Evolutionary conservation across 2,329 filamentous ascomycete species (phyloP).

Genomic region (Aspergillus carbonarius): DNA sequence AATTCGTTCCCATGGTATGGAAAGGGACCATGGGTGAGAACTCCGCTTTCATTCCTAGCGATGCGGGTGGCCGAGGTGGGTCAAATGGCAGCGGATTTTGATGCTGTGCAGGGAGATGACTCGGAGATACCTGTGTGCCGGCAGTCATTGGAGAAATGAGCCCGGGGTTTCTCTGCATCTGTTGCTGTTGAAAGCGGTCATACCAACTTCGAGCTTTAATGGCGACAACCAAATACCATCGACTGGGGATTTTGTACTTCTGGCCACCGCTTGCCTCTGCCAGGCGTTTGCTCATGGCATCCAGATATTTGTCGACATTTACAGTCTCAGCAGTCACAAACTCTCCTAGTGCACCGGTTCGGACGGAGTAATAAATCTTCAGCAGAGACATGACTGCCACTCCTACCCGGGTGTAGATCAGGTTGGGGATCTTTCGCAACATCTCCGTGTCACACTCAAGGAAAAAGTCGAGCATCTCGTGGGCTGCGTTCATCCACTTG

Average conservation of each 20-base stretch:
- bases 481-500: slow-evolving; percentile 40
- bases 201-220: slow-evolving; percentile 36
- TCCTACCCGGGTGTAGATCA: slow-evolving; percentile 34
- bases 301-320: slow-evolving; percentile 33
- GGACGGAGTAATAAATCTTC: slow-evolving; percentile 37
- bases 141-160: slow-evolving; percentile 8
- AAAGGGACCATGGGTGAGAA: slow-evolving; percentile 16
- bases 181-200: slow-evolving; percentile 28
- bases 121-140: slow-evolving; percentile 1
- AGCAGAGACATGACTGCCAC: slow-evolving; percentile 34
- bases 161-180: slow-evolving; percentile 14
- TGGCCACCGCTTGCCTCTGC: slow-evolving; percentile 33
- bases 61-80: slow-evolving; percentile 8
- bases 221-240: slow-evolving; percentile 35
- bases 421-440: slow-evolving; percentile 35
- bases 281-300: slow-evolving; percentile 30
- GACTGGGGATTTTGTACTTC: slow-evolving; percentile 35
- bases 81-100: slow-evolving; percentile 10
- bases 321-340: slow-evolving; percentile 31
- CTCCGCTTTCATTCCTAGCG: slow-evolving; percentile 17
- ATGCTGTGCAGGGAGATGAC: not conserved
- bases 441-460: slow-evolving; percentile 34
- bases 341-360: slow-evolving; percentile 31
- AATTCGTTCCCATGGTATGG: slow-evolving; percentile 21
- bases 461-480: slow-evolving; percentile 34